Evolutionary conservation across 441 rosid genomes (phyloP), one percentile per base, ranked within the genome.

Genomic region (Mallotus repandus): DNA sequence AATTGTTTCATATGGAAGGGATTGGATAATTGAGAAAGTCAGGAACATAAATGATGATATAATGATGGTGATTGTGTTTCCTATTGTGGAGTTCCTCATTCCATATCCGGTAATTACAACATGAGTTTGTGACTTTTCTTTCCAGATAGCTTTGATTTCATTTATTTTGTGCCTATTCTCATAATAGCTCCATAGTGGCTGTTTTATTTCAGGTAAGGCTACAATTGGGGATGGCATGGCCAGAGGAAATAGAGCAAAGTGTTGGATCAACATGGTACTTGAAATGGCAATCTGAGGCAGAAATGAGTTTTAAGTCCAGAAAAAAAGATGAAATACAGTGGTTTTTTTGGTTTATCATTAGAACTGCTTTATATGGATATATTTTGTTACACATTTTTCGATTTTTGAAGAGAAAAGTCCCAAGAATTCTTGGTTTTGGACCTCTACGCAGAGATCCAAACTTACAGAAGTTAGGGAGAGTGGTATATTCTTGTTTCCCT

Each of bases 221-320:
- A 78, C 87, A 73, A 79, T 80, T 87, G 78, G 97, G 99, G 78
- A 91, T 92, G 94, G 94, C 97, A 61, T 91, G 98, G 97, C 99
- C 97, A 5, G 93, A 91, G 80, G 94, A 92, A 83, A 79, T 85
- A 71, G 91, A 82, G 77, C 94, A 89, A 84, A 72, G 80, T 76
- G 91, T 89, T 79, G 94, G 86, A 75, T 78, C 98, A 52, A 87
- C 97, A 41, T 92, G 97, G 97, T 94, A 89, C 88, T 81, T 94
- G 71, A 66, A 84, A 80, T 94, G 98, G 99, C 97, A 87, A 75
- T 88, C 92, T 63, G 91, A 89, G 83, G 91, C 91, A 68, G 94
- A 94, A 83, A 81, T 78, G 80, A 89, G 71, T 71, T 87, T 86
- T 73, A 86, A 57, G 77, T 87, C 91, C 81, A 88, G 97, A 75